These are phyloP conservation scores for Akanthomyces uredinophilus DNA, from an alignment of 2,329 filamentous ascomycete species.

Conservation along the genomic window DNA sequence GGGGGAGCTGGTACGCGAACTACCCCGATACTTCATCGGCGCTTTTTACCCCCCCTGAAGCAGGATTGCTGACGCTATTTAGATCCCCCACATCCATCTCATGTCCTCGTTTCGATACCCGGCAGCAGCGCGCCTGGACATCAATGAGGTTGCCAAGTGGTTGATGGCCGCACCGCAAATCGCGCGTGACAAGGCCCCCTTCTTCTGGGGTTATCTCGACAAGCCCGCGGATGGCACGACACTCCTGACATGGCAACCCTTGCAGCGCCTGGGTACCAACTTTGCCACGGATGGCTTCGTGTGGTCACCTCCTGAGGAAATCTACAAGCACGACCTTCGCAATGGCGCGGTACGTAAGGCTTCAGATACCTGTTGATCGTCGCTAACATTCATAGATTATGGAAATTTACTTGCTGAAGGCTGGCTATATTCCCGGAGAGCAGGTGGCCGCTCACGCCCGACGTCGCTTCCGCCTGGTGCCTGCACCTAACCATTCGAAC, in stretches of 20 bases:
- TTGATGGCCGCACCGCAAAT: slow-evolving; percentile 79
- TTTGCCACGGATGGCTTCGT: slow-evolving; percentile 91
- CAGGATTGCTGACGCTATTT: slow-evolving; percentile 10
- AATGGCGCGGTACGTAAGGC: slow-evolving; percentile 47
- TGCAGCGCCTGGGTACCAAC: slow-evolving; percentile 61
- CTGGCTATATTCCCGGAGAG: slow-evolving; percentile 75
- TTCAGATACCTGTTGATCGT: neutral
- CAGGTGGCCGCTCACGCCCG: slow-evolving; percentile 70
- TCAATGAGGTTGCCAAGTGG: slow-evolving; percentile 76
- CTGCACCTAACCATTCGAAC: slow-evolving; percentile 64
- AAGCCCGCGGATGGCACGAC: slow-evolving; percentile 76
- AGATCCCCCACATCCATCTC: slow-evolving; percentile 87
- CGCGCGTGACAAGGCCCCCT: slow-evolving; percentile 75
- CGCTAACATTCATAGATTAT: slow-evolving; percentile 54
- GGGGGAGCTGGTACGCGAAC: slow-evolving; percentile 35
- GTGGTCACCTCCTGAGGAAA: slow-evolving; percentile 78
- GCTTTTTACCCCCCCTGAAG: too few relatives aligned
- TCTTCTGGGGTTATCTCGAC: slow-evolving; percentile 91
- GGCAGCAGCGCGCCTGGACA: slow-evolving; percentile 61
- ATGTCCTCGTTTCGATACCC: slow-evolving; percentile 81
- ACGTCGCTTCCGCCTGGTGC: slow-evolving; percentile 77
- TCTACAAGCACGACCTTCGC: slow-evolving; percentile 67
- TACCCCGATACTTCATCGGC: neutral
- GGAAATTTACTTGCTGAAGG: slow-evolving; percentile 81
- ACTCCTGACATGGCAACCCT: slow-evolving; percentile 83